phyloP scores from a whole-genome alignment of 371 early-diverging fungal species.

The Saksenaea vasiformis region DNA sequence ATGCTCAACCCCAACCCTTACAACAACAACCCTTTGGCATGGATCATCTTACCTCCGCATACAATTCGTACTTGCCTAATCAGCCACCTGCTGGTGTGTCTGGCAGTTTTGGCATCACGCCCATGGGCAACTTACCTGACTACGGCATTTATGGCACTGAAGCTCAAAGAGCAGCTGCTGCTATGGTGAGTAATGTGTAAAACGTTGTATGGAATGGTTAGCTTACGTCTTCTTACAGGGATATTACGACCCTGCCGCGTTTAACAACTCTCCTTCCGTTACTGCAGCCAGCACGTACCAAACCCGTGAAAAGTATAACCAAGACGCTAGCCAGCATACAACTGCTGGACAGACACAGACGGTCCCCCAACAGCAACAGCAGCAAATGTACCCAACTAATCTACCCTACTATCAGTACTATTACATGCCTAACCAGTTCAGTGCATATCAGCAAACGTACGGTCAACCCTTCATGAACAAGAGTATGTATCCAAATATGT shows the following conservation, averaged over 20 bases:
- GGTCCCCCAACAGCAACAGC: slow-evolving; percentile 26
- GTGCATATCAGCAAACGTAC: slow-evolving; percentile 71
- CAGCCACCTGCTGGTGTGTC: slow-evolving; percentile 60
- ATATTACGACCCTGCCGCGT: slow-evolving; percentile 60
- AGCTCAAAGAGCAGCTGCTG: slow-evolving; percentile 52
- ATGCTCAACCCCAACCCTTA: slow-evolving; percentile 23
- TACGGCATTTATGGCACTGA: slow-evolving; percentile 50
- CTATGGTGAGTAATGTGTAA: slow-evolving; percentile 52
- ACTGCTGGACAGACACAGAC: slow-evolving; percentile 26
- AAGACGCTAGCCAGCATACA: slow-evolving; percentile 25
- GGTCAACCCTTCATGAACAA: slow-evolving; percentile 87
- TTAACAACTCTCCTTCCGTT: slow-evolving; percentile 43
- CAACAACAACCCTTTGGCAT: slow-evolving; percentile 39
- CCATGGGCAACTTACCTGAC: slow-evolving; percentile 65
- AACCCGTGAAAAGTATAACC: slow-evolving; percentile 30
- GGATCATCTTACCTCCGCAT: slow-evolving; percentile 62
- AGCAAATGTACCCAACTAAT: slow-evolving; percentile 44
- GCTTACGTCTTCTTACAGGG: slow-evolving; percentile 28
- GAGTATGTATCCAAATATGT: slow-evolving; percentile 79
- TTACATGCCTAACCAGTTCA: slow-evolving; percentile 75
- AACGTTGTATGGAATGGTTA: slow-evolving; percentile 34
- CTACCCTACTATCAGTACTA: slow-evolving; percentile 77
- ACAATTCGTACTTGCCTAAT: slow-evolving; percentile 58
- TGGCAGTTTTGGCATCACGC: slow-evolving; percentile 71
- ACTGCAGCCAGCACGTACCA: slow-evolving; percentile 42